Base-by-base conservation (phyloP, 768 basidiomycete genomes). In the Phanerochaete sordida region DNA sequence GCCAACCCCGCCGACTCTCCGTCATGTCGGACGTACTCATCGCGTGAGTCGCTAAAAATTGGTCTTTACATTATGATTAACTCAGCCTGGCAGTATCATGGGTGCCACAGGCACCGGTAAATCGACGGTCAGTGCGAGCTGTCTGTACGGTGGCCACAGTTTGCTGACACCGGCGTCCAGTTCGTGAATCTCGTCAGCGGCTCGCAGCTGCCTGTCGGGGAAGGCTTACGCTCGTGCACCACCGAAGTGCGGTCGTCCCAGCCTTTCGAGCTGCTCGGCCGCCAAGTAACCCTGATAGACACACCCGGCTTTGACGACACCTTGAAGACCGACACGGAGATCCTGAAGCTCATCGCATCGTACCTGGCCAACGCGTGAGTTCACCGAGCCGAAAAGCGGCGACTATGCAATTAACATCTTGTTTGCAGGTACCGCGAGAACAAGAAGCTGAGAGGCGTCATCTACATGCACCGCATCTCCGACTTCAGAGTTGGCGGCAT, bases 271-370 rank as follows among this genome's bases (percentile, higher is more conserved):
- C 65, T 84, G n/a, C 74, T 78, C 46, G 80, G 78, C 2, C 72
- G 69, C 12, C 66, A 60, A 15, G 71, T 85, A 39, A 77, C 71
- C 0, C 67, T 86, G 19, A 77, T 86, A 50, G 85, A 86, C 64
- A 85, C 84, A 0, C 84, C 85, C 0, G 85, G 85, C 4, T 85
- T 86, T 58, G 84, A 84, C 63, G 83, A 85, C 64, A 81, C 83
- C 1, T 31, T 31, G 21, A 58, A 56, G 55, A 64, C 43, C 26
- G 66, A 69, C 58, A 35, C 53, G 12, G 64, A 67, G 19, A 62
- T 67, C 37, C 50, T 66, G 39, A 56, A 48, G 13, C 28, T 50
- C 26, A 62, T 70, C 19, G 46, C 61, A 6, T 55, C 54, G 1
- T 62, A 59, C 51, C 44, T 69, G 13, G 64, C 65, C n/a, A 37